Base-by-base conservation (phyloP, 2,329 filamentous ascomycete genomes). In the Apiospora malaysiana region DNA sequence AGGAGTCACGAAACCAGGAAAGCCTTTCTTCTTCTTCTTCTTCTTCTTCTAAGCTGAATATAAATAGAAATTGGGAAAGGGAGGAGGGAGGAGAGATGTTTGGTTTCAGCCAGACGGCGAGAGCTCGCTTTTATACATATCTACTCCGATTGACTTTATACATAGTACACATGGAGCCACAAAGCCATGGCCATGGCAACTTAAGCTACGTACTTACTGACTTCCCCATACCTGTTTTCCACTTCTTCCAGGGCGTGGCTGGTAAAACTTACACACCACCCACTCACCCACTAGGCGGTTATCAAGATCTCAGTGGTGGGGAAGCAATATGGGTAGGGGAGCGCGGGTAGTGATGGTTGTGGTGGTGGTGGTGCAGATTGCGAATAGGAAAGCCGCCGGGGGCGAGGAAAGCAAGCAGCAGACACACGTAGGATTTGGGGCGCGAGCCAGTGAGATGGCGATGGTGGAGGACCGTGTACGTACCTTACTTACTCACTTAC, bases 221-320 rank as follows among this genome's bases (percentile, higher is more conserved):
- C 51, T 63, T 63, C 18, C 45, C 45, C 56, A 40, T 40, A 27
- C 51, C 51, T 32, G 18, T 45, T 45, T 45, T 25, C 14, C 7
- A 18, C 8, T 32, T 18, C 7, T 25, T 16, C 49, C 49, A 27
- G 14, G 25, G 49, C 27, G 56, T 40, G 56, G 56, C 56, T 59
- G 27, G 56, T 40, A 18, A 40, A 47, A 63, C 56, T 40, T 10
- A 40, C 27, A 63, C 51, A 59, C 67, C 59, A 69, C 40, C 65
- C 16, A 69, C 40, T 65, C 16, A n/a, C 51, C 18, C 25, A 47
- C 43, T 46, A 14, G 56, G 56, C 56, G 56, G 18, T 5, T 63
- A 63, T 63, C 56, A 18, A 63, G 56, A 63, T 63, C 56, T 63
- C 27, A 9, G 49, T 18, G 10, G 49, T 18, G 12, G 49, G 49